Evolutionary conservation across 2,329 filamentous ascomycete genomes (phyloP), one percentile per base, ranked within the genome.

Genomic region (Capronia americana): DNA sequence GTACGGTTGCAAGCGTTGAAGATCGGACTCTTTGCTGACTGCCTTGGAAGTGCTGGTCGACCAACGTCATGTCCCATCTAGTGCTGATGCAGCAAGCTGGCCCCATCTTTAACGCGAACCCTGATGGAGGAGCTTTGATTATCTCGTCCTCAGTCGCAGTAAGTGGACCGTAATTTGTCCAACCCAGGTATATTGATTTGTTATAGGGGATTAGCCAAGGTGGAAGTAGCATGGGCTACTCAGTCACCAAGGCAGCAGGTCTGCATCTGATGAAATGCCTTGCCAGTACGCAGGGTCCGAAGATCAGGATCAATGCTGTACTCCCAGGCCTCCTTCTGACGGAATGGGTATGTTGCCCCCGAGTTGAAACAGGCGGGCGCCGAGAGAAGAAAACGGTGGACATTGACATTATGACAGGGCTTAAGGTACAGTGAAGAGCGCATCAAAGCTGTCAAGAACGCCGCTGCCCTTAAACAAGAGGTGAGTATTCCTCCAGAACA

Each of bases 221-320:
- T 66, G 89, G 88, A 1, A 90, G 87, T 69, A 85, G 84, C 3
- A 75, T 90, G 72, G 87, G 91, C 7, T 95, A 95, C 74, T 83
- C 88, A 0, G 89, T 93, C n/a, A 91, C 90, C 38, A 95, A 95
- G 76, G 86, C 91, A 1, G 92, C 92, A 17, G 86, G 89, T 77
- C 74, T 91, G 61, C 89, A 91, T 77, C 77, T 90, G 57, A 88
- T 89, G 81, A 88, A 87, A 73, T 86, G 87, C 68, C 77, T 91
- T 41, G 88, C 88, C 3, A 80, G 84, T 57, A 86, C 85, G 11
- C 84, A 89, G 70, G 88, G 88, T 0, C 80, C 83, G 1, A 89
- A 89, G 76, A 80, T 89, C 26, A 80, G 88, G 53, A 80, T 89
- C 41, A 90, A 91, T 76, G 86, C 87, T 44, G 83, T 91, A 1